These are phyloP conservation scores for Pseudogymnoascus sp. DNA, from an alignment of 2,329 filamentous ascomycete genomes.

Conservation along the genomic window DNA sequence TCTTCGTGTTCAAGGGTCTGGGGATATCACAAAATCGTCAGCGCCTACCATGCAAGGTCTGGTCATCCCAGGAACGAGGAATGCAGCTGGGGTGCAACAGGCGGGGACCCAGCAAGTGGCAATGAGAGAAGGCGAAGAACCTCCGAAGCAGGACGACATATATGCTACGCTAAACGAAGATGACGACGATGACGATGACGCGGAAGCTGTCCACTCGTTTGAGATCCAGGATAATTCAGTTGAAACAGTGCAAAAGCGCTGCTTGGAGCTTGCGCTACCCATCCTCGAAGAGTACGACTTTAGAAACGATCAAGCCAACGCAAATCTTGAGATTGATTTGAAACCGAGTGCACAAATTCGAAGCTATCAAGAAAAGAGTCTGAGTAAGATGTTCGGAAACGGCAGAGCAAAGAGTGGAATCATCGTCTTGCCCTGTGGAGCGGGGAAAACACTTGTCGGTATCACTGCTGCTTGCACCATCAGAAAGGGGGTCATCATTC, in stretches of 20 bases:
- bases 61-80: conserved; percentile 89
- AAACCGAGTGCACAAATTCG: conserved; percentile 84
- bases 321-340: conserved; percentile 88
- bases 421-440: conserved; percentile 92
- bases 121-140: conserved; percentile 39
- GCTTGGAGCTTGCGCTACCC: conserved; percentile 76
- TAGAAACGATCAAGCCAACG: conserved; percentile 78
- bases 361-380: conserved; percentile 90
- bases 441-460: conserved; percentile 95
- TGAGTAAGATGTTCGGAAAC: conserved; percentile 99
- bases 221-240: conserved; percentile 78
- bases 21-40: conserved; percentile 67
- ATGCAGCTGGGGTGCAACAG: conserved; percentile 81
- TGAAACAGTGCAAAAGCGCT: conserved; percentile 81
- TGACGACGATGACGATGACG: conserved; percentile 73
- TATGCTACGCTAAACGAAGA: conserved; percentile 67
- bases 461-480: conserved; percentile 97
- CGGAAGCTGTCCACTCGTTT: conserved; percentile 85
- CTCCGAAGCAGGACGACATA: conserved; percentile 57
- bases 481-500: conserved; percentile 89
- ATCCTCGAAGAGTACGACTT: conserved; percentile 97
- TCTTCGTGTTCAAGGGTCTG: conserved; percentile 61
- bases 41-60: conserved; percentile 81
- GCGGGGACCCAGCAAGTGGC: conserved; percentile 40
- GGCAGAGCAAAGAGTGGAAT: conserved; percentile 94